Base-by-base conservation (phyloP, 805 yeast genomes). In the Teunomyces kruisii region DNA sequence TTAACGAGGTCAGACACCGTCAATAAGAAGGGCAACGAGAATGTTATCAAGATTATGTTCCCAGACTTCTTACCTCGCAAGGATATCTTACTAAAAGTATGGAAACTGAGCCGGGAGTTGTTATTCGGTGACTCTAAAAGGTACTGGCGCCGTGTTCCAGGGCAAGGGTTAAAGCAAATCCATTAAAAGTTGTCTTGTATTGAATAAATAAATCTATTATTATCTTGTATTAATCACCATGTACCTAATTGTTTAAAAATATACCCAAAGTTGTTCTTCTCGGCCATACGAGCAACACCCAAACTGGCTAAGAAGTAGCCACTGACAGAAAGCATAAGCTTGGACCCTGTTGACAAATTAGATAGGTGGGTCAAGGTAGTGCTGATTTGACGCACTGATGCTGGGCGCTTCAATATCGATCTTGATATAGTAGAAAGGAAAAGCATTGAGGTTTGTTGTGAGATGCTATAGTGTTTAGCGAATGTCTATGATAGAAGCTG, bases 31-130 rank as follows among this genome's bases (percentile, higher is more conserved):
- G 31, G 30, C 42, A 53, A 48, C 14, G 55, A 56, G 9, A 56
- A 57, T 32, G 50, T 55, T 26, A 57, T 60, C 24, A 65, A 64
- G 31, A 67, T 74, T 10, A 70, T 72, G 30, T 74, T 74, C 45
- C 75, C 75, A 9, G 64, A 66, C 39, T 61, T 71, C 42, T 57
- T 74, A 22, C 79, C 79, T 9, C 39, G 75, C 15, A 69, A 71
- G 47, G 71, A 68, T 31, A 63, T 70, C 6, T 53, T 74, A 29
- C 57, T 71, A 6, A 52, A 59, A 36, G 77, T 72, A 5, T 65
- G 76, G 70, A 62, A 60, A 39, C 57, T 59, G 29, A 65, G 75
- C 43, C 55, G 78, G 32, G 55, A 59, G 39, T 57, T 70, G 39
- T 54, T 74, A 27, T 74, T 68, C 48, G 70, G 68, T 3, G 57